phyloP scores from a whole-genome alignment of 768 basidiomycete genomes.

The Pilatotrama ljubarskyi region DNA sequence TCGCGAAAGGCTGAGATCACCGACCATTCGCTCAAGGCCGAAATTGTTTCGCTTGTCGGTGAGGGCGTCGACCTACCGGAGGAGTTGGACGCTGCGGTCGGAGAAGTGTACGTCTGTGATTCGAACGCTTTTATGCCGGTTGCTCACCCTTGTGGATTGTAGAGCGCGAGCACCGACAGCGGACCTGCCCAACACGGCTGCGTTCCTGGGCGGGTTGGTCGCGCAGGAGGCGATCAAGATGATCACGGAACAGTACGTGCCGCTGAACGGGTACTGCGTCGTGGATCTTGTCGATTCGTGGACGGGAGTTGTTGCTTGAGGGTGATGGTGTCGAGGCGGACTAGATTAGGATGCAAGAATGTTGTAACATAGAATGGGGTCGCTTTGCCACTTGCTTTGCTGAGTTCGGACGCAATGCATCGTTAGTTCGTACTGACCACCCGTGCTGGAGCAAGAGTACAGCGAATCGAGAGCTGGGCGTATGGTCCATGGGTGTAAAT shows the following conservation, averaged over 20 bases:
- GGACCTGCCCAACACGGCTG: slow-evolving; percentile 91
- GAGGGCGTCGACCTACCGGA: slow-evolving; percentile 51
- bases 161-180: slow-evolving; percentile 80
- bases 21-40: slow-evolving; percentile 51
- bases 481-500: background rate
- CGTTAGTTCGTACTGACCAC: too few relatives aligned
- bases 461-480: background rate
- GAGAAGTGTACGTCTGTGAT: slow-evolving; percentile 70
- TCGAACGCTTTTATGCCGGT: background rate
- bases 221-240: slow-evolving; percentile 98
- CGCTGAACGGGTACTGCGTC: slow-evolving; percentile 81
- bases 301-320: slow-evolving; percentile 54
- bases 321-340: background rate
- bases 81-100: slow-evolving; percentile 57
- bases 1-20: slow-evolving; percentile 37
- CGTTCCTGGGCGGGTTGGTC: slow-evolving; percentile 89
- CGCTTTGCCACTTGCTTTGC: slow-evolving; percentile 10
- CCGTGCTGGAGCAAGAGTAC: too few relatives aligned
- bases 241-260: slow-evolving; percentile 93
- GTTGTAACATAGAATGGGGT: slow-evolving; percentile 2
- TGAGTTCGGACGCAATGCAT: background rate
- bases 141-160: slow-evolving; percentile 16
- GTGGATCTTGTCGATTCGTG: slow-evolving; percentile 82
- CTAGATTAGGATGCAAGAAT: background rate
- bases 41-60: slow-evolving; percentile 53